Percentiles rank a stretch among this genome's conserved stretches.
Evolutionary conservation across 2,329 filamentous ascomycete species (phyloP).

Genomic region (Colletotrichum somersetense): DNA sequence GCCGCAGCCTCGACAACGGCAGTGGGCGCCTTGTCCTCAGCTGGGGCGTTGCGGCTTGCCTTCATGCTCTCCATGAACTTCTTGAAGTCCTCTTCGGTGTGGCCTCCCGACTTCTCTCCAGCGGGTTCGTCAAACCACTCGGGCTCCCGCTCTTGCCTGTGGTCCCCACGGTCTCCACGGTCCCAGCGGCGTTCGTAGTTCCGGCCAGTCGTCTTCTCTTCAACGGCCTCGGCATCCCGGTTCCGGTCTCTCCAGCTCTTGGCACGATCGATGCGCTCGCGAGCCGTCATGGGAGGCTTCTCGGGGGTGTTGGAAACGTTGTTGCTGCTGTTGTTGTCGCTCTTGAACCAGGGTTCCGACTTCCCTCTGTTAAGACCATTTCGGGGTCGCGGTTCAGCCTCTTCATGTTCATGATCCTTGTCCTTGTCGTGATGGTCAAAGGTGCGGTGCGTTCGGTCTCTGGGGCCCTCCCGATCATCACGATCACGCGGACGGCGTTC

Average conservation of each 20-base stretch:
- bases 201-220: conserved; percentile 69
- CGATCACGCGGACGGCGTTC: conserved; percentile 64
- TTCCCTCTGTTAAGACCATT: conserved; percentile 75
- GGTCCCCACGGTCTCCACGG: conserved; percentile 67
- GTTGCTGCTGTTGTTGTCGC: conserved; percentile 57
- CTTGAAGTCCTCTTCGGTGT: conserved; percentile 92
- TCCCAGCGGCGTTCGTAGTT: conserved; percentile 66
- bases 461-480: conserved; percentile 67
- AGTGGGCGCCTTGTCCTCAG: conserved; percentile 53
- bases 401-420: conserved; percentile 62
- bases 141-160: conserved; percentile 81
- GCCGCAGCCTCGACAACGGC: conserved; percentile 51
- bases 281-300: conserved; percentile 53
- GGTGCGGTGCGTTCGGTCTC: conserved; percentile 60
- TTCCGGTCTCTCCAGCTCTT: conserved; percentile 73
- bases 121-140: conserved; percentile 88
- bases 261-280: conserved; percentile 69
- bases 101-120: conserved; percentile 76
- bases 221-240: conserved; percentile 53
- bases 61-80: conserved; percentile 96
- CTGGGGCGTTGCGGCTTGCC: conserved; percentile 64
- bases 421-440: conserved; percentile 68
- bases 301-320: conserved; percentile 36
- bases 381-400: conserved; percentile 67
- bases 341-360: conserved; percentile 82